A percentile compares a stretch with the other conserved stretches of the same genome.
phyloP scores from a whole-genome alignment of 345 rosid genomes.

The Aegle marmelos region DNA sequence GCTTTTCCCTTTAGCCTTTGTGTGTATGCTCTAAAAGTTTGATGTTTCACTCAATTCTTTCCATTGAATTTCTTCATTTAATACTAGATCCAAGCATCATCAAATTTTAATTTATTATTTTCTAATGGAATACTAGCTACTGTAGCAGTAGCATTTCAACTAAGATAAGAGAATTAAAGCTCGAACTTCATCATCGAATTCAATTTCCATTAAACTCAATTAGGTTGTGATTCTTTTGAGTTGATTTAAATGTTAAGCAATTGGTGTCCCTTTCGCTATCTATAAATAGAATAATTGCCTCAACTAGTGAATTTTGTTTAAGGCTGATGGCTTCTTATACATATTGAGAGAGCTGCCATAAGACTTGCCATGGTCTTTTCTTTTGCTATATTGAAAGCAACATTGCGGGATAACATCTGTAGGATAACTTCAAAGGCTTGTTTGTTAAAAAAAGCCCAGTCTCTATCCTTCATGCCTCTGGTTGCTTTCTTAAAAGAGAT shows the following conservation, averaged over 20 bases:
- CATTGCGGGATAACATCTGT: neutral
- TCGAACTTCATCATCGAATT: neutral
- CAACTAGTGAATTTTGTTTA: neutral
- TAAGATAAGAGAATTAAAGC: neutral
- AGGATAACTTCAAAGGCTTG: neutral
- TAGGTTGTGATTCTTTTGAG: neutral
- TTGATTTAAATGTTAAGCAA: no score
- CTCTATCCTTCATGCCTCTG: no score
- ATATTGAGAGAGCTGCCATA: neutral
- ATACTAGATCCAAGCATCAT: neutral
- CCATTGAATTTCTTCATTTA: neutral
- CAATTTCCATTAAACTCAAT: neutral
- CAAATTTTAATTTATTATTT: neutral
- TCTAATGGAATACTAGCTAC: neutral
- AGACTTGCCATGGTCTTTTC: neutral
- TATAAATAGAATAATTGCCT: neutral
- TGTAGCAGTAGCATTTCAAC: neutral
- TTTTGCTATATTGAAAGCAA: neutral
- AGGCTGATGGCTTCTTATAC: neutral
- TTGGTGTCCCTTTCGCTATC: neutral
- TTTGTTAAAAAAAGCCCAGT: neutral
- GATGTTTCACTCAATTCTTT: neutral
- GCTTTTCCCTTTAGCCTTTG: neutral
- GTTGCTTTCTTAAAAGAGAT: neutral
- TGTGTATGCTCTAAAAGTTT: neutral